Conservation (phyloP, 1,284 basidiomycete genomes). For the Papiliotrema terrestris region DNA sequence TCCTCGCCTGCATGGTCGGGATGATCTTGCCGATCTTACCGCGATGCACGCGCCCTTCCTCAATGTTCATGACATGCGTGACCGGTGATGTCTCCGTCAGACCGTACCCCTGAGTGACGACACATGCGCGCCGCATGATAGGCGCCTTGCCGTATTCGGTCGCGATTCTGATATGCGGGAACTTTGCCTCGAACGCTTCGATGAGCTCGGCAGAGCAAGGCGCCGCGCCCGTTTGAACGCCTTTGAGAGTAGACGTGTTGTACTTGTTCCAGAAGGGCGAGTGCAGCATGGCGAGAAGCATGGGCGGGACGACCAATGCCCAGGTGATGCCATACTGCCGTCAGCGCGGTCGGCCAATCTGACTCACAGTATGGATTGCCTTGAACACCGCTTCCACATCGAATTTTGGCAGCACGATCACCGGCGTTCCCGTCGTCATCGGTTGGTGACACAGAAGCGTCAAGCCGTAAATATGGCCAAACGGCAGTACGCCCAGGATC, state of each 20-base stretch:
- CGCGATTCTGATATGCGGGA: conserved; percentile 20
- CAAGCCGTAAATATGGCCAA: conserved; percentile 46
- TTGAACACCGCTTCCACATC: conserved; percentile 56
- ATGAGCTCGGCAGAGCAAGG: conserved; percentile 58
- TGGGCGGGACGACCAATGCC: conserved; percentile 74
- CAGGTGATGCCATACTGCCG: conserved; percentile 63
- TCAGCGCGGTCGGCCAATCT: conserved; percentile 31
- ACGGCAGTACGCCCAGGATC: conserved; percentile 60
- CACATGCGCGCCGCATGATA: not conserved
- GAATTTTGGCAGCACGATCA: conserved; percentile 69
- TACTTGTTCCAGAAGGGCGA: conserved; percentile 63
- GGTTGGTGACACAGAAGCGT: conserved; percentile 57
- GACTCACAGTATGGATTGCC: conserved; percentile 60
- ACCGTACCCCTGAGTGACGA: conserved; percentile 49
- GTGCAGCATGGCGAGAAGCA: conserved; percentile 58
- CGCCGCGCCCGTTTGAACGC: conserved; percentile 74
- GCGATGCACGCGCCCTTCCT: conserved; percentile 35
- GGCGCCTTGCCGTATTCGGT: conserved; percentile 53
- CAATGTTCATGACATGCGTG: conserved; percentile 41
- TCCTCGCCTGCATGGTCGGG: conserved; percentile 71
- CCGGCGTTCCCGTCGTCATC: conserved; percentile 57
- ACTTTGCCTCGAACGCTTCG: conserved; percentile 25
- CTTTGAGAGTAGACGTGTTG: conserved; percentile 61
- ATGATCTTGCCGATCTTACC: conserved; percentile 69
- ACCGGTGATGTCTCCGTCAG: conserved; percentile 53